These are phyloP conservation scores for Solanum acaule DNA, from an alignment of 257 asterid species.

Conservation along the genomic window DNA sequence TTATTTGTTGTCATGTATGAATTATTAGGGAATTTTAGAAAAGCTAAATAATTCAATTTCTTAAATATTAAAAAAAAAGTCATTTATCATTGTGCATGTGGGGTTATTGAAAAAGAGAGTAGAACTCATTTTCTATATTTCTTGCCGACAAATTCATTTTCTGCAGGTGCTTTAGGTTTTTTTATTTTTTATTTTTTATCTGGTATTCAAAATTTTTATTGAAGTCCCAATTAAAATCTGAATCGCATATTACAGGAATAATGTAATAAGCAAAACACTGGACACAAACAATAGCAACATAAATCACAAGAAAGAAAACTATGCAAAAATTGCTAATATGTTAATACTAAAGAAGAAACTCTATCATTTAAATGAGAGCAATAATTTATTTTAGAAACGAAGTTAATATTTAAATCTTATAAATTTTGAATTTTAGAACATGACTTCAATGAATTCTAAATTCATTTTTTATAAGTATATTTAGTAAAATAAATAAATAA, in stretches of 20 bases:
- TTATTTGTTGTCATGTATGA: not conserved
- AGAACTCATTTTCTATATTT: not conserved
- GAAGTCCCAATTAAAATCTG: too few relatives aligned
- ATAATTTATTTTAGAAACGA: not conserved
- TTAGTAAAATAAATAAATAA: too few relatives aligned
- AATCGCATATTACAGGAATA: too few relatives aligned
- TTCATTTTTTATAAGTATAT: not conserved
- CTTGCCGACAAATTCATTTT: not conserved
- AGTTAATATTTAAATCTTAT: too few relatives aligned
- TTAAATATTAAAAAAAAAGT: not conserved
- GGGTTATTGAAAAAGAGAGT: not conserved
- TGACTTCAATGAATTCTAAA: not conserved
- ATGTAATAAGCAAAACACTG: not conserved
- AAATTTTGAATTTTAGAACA: too few relatives aligned
- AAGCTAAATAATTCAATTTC: not conserved
- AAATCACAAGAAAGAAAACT: not conserved
- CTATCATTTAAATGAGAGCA: not conserved
- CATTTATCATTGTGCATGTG: not conserved
- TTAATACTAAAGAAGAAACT: not conserved
- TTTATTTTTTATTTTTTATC: fast-evolving
- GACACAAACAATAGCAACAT: too few relatives aligned
- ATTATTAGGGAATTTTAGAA: not conserved
- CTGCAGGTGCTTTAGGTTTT: not conserved
- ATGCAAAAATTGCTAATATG: not conserved
- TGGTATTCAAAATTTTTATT: fast-evolving